Conservation (phyloP, 257 asterid species). For the Przewalskia tangutica region DNA sequence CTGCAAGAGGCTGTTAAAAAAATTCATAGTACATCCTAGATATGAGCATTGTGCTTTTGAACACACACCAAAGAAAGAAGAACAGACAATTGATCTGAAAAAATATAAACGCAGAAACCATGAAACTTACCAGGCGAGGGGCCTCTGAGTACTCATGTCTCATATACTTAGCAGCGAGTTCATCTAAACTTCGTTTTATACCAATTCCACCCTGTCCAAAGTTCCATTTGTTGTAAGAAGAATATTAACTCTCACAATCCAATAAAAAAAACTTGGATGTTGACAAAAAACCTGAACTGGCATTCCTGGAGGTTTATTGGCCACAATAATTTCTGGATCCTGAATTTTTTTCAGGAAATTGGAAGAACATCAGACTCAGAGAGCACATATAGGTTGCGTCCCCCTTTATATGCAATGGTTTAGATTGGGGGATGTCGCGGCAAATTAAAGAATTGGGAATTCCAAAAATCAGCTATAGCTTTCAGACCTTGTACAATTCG, state of each 20-base stretch:
- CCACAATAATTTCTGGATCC: conserved; percentile 68
- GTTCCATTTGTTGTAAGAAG: neutral
- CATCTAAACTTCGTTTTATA: conserved; percentile 76
- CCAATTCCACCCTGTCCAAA: conserved; percentile 80
- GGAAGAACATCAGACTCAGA: neutral
- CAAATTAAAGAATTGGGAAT: neutral
- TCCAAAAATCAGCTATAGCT: neutral
- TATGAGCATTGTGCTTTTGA: neutral
- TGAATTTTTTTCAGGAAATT: conserved; percentile 13
- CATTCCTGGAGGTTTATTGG: conserved; percentile 91
- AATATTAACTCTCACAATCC: conserved; percentile 6
- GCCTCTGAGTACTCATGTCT: conserved; percentile 49
- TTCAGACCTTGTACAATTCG: conserved; percentile 52
- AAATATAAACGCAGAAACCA: neutral
- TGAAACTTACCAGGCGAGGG: conserved; percentile 83
- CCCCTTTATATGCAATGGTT: neutral
- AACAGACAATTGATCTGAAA: neutral
- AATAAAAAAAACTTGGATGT: neutral
- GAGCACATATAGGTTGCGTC: neutral
- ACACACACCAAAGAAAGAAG: neutral
- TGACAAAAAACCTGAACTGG: conserved; percentile 73
- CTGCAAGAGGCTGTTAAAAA: too few relatives aligned
- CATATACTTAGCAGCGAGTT: conserved; percentile 78
- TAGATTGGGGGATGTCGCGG: neutral
- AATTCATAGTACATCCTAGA: neutral